Conservation (phyloP, 352 stramenopile species). For the Thraustotheca clavata region DNA sequence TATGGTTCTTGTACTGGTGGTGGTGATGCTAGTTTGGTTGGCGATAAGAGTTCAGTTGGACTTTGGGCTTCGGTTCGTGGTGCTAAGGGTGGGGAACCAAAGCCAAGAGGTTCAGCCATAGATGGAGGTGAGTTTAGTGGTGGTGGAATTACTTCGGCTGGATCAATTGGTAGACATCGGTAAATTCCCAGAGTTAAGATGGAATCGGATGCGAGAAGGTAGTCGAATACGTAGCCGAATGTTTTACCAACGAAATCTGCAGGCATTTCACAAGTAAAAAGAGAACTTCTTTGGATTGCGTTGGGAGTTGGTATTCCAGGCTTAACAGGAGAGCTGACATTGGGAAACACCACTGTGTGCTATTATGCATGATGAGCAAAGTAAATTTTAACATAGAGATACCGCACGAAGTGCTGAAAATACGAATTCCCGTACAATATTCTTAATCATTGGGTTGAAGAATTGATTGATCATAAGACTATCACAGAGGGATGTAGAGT, state of each 20-base stretch:
- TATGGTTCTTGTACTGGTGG: too few species aligned
- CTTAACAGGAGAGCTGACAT: slow-evolving; percentile 21
- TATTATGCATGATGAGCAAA: too few species aligned
- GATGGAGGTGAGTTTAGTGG: background rate
- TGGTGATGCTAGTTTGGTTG: too few species aligned
- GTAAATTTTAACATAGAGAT: slow-evolving; percentile 24
- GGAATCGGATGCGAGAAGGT: slow-evolving; percentile 68
- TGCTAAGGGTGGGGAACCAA: too few species aligned
- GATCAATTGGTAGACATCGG: slow-evolving; percentile 45
- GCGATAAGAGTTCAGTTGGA: background rate
- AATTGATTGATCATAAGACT: slow-evolving; percentile 85
- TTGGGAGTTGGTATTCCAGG: background rate
- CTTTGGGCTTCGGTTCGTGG: too few species aligned
- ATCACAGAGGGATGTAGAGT: slow-evolving; percentile 79
- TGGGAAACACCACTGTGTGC: slow-evolving; percentile 20
- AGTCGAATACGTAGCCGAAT: slow-evolving; percentile 81
- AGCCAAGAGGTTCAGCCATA: too few species aligned
- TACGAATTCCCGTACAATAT: slow-evolving; percentile 80
- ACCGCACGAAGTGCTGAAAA: slow-evolving; percentile 67
- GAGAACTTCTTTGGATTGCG: slow-evolving; percentile 45
- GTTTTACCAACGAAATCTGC: slow-evolving; percentile 71
- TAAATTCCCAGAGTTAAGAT: slow-evolving; percentile 75
- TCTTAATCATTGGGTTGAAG: slow-evolving; percentile 82
- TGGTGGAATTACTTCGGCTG: too few species aligned
- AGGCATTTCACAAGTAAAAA: slow-evolving; percentile 74